Evolutionary conservation across 2,329 filamentous ascomycete species (phyloP).

Genomic region (Nigrograna mackinnonii): DNA sequence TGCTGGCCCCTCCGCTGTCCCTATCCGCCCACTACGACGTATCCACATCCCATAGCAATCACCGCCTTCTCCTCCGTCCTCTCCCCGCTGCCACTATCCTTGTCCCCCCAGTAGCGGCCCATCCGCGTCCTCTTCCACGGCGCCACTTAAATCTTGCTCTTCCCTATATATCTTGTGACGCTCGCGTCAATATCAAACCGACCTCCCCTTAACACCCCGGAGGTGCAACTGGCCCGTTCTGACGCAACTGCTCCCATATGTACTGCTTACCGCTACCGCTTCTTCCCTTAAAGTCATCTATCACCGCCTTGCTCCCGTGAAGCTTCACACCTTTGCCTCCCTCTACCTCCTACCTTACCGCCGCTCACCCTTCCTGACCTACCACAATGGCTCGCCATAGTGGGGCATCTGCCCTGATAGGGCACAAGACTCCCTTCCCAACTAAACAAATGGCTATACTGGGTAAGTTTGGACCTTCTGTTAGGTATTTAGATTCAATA

Average conservation of each 20-base stretch:
- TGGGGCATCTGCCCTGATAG: constrained; percentile 27
- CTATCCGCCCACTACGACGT: constrained; percentile 40
- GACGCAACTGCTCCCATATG: constrained; percentile 33
- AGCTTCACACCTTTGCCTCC: constrained; percentile 5
- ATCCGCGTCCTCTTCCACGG: constrained; percentile 40
- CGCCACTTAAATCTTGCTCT: constrained; percentile 45
- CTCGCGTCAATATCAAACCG: constrained; percentile 33
- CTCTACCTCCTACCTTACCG: constrained; percentile 4
- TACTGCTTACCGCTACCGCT: constrained; percentile 20
- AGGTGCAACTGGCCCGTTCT: constrained; percentile 20
- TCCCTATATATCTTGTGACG: constrained; percentile 42
- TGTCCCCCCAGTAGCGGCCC: constrained; percentile 32
- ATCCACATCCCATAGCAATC: constrained; percentile 39
- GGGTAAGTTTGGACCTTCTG: constrained; percentile 49
- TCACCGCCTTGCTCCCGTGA: neutral
- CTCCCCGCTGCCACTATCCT: constrained; percentile 42
- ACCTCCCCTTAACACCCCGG: constrained; percentile 27
- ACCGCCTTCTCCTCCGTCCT: constrained; percentile 41
- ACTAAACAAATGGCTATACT: constrained; percentile 60
- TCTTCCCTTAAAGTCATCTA: constrained; percentile 2
- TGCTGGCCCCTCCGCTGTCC: constrained; percentile 38
- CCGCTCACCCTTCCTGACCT: constrained; percentile 3
- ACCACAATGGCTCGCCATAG: constrained; percentile 34
- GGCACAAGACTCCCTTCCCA: constrained; percentile 55
- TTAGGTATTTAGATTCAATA: neutral